These are phyloP conservation scores for Diutina sp. DNA, from an alignment of 1,139 yeast genomes.

Conservation along the genomic window DNA sequence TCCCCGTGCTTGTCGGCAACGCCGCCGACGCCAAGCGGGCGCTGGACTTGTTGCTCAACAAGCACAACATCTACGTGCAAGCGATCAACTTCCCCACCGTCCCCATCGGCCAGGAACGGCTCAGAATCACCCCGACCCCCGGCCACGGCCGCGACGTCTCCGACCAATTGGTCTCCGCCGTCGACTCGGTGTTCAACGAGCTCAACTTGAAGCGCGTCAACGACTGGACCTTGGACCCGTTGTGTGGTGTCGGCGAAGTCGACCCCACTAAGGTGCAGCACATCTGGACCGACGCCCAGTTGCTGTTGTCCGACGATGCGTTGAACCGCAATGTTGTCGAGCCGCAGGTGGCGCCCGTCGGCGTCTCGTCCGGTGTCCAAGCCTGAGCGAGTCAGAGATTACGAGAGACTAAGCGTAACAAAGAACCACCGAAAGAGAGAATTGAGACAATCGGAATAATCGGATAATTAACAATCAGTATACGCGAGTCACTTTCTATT, in stretches of 20 bases:
- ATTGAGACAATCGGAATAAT: too few relatives aligned
- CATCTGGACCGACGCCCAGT: constrained; percentile 80
- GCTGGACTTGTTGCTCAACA: constrained; percentile 73
- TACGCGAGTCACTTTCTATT: too few relatives aligned
- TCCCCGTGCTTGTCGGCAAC: constrained; percentile 88
- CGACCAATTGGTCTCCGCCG: constrained; percentile 62
- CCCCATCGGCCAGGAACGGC: constrained; percentile 88
- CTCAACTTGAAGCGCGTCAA: constrained; percentile 60
- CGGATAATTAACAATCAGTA: too few relatives aligned
- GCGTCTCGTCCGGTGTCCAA: not conserved
- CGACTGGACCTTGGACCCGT: constrained; percentile 79
- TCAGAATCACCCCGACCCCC: constrained; percentile 96
- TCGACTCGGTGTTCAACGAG: constrained; percentile 70
- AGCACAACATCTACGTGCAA: constrained; percentile 86
- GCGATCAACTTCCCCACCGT: constrained; percentile 98
- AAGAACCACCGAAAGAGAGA: too few relatives aligned
- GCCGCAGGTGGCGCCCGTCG: not conserved
- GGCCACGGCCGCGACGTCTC: constrained; percentile 76
- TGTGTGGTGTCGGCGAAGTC: constrained; percentile 72
- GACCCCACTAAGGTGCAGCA: constrained; percentile 33
- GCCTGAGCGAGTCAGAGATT: not conserved
- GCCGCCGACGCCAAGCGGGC: constrained; percentile 88
- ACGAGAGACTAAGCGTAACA: too few relatives aligned
- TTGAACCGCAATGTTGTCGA: constrained; percentile 37
- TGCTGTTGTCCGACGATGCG: constrained; percentile 45